phyloP scores from a whole-genome alignment of 2,329 filamentous ascomycete species.

The Biscogniauxia marginata region DNA sequence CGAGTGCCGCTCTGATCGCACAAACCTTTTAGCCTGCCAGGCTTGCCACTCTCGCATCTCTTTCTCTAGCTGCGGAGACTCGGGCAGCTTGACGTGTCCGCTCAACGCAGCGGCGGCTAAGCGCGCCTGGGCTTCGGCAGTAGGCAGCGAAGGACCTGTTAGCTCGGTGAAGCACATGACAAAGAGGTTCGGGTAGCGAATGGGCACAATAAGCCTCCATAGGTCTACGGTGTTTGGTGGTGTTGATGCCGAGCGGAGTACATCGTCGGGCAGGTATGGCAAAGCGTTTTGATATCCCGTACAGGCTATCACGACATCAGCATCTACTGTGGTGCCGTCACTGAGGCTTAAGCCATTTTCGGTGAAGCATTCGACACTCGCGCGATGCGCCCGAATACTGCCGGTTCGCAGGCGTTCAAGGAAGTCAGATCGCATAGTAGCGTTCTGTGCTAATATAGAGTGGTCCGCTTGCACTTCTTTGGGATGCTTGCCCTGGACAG shows the following conservation, averaged over 20 bases:
- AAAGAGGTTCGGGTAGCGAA: conserved; percentile 33
- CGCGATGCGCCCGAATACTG: conserved; percentile 33
- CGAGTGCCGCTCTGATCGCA: conserved; percentile 34
- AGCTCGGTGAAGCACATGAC: conserved; percentile 34
- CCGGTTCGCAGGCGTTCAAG: conserved; percentile 34
- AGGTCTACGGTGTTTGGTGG: conserved; percentile 29
- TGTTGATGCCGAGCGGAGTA: conserved; percentile 17
- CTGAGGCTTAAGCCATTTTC: conserved; percentile 29
- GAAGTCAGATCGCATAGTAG: conserved; percentile 34
- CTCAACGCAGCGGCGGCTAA: conserved; percentile 32
- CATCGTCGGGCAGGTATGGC: conserved; percentile 30
- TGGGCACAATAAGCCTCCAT: conserved; percentile 33
- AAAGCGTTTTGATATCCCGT: conserved; percentile 9
- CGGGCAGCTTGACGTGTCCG: conserved; percentile 26
- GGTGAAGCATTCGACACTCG: conserved; percentile 30
- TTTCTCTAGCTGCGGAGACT: conserved; percentile 25
- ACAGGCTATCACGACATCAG: conserved; percentile 13
- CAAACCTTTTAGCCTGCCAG: conserved; percentile 27
- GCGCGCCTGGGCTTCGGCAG: conserved; percentile 36
- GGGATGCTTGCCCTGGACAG: conserved; percentile 33
- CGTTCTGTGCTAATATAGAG: conserved; percentile 34
- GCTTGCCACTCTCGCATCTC: conserved; percentile 27
- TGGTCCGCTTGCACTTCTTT: conserved; percentile 34
- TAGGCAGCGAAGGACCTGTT: conserved; percentile 31
- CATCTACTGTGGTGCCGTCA: conserved; percentile 29